These are phyloP conservation scores for Colletotrichum horii DNA, from an alignment of 2,329 filamentous ascomycete species.

Conservation along the genomic window DNA sequence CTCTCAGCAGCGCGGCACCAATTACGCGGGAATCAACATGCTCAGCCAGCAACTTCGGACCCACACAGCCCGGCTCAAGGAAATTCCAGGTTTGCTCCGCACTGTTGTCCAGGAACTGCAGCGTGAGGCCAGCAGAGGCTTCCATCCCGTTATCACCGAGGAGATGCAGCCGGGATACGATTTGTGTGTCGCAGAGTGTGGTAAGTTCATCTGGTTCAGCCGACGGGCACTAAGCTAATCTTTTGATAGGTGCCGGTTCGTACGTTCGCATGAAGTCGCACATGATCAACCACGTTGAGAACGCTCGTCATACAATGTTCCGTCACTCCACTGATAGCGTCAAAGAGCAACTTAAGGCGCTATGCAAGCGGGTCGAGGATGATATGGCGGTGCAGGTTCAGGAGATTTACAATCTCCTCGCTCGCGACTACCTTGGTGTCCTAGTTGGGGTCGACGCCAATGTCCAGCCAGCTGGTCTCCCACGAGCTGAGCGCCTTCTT, in stretches of 20 bases:
- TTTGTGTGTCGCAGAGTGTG: conserved; percentile 16
- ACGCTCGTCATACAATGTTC: conserved; percentile 23
- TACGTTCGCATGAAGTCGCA: conserved; percentile 29
- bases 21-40: conserved; percentile 20
- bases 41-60: conserved; percentile 27
- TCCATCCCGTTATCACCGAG: conserved; percentile 24
- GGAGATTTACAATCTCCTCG: conserved; percentile 9
- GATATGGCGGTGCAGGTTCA: neutral
- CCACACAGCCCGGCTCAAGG: conserved; percentile 12
- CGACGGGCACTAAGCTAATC: neutral
- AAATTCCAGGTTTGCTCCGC: conserved; percentile 10
- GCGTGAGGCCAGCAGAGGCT: conserved; percentile 27
- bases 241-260: conserved; percentile 21
- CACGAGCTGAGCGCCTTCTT: neutral
- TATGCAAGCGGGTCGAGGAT: neutral
- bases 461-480: neutral
- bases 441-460: neutral
- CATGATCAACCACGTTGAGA: conserved; percentile 26
- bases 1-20: conserved; percentile 8
- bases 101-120: conserved; percentile 22
- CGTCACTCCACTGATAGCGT: conserved; percentile 20
- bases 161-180: conserved; percentile 27
- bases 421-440: conserved; percentile 8
- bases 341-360: conserved; percentile 15
- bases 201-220: neutral